Conservation (phyloP, 306 rosid genomes). For the Cicer bijugum region DNA sequence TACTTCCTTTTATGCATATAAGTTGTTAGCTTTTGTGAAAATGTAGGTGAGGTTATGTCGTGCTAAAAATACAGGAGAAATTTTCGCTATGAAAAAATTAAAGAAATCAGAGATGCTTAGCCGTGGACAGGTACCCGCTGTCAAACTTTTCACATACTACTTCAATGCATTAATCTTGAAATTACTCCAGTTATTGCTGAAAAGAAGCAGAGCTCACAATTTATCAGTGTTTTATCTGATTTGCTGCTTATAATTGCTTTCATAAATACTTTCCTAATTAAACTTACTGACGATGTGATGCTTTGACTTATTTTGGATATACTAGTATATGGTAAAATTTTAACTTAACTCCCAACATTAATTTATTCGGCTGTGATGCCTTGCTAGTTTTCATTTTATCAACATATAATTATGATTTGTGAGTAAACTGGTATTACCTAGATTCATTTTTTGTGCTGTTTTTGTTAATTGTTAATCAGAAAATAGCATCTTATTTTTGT, state of each 20-base stretch:
- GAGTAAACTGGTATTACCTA: neutral
- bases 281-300: constrained; percentile 6
- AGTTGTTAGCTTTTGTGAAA: constrained; percentile 21
- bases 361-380: constrained; percentile 30
- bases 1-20: constrained; percentile 15
- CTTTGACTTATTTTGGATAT: constrained; percentile 23
- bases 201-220: constrained; percentile 9
- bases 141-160: constrained; percentile 23
- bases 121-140: constrained; percentile 88
- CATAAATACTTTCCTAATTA: constrained; percentile 31
- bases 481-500: constrained; percentile 21
- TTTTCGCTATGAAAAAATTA: constrained; percentile 96
- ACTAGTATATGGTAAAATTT: constrained; percentile 21
- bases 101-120: constrained; percentile 99
- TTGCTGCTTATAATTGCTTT: constrained; percentile 32
- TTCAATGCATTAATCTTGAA: constrained; percentile 20
- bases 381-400: constrained; percentile 31
- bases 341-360: constrained; percentile 24
- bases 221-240: constrained; percentile 6
- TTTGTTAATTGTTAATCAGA: constrained; percentile 10
- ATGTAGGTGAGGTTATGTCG: constrained; percentile 90
- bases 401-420: constrained; percentile 10
- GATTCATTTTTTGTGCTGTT: constrained; percentile 10
- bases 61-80: constrained; percentile 78
- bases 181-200: neutral